These are phyloP conservation scores for Colletotrichum gloeosporioides DNA, from an alignment of 2,329 filamentous ascomycete genomes.

Conservation along the genomic window DNA sequence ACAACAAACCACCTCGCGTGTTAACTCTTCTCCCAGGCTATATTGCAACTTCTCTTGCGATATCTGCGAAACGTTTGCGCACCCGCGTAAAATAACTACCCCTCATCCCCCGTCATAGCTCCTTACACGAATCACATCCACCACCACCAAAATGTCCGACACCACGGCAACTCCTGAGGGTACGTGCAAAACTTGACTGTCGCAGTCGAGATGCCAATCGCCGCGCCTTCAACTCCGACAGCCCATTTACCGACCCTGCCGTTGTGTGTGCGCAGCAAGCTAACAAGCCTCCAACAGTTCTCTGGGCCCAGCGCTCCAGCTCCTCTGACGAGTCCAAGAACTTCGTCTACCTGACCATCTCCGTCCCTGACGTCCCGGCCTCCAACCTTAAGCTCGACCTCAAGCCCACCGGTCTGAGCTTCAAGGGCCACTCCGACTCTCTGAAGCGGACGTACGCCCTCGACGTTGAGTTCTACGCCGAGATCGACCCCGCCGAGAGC, in stretches of 20 bases:
- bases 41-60: not conserved
- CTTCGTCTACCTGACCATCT: conserved; percentile 92
- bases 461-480: conserved; percentile 84
- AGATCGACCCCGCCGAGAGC: conserved; percentile 85
- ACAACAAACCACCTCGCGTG: not conserved
- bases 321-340: conserved; percentile 82
- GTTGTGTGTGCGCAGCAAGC: not conserved
- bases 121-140: conserved; percentile 6
- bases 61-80: conserved; percentile 13
- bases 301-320: conserved; percentile 97
- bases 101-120: conserved; percentile 22
- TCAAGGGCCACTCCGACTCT: conserved; percentile 81
- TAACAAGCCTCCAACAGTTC: conserved; percentile 62
- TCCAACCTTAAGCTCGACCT: conserved; percentile 82
- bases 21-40: not conserved
- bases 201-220: not conserved
- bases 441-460: conserved; percentile 89
- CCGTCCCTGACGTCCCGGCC: conserved; percentile 81
- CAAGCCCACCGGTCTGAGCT: conserved; percentile 76
- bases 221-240: not conserved
- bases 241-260: not conserved
- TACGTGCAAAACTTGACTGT: conserved; percentile 29
- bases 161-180: conserved; percentile 42
- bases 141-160: conserved; percentile 30
- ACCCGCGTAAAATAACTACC: conserved; percentile 11